Evolutionary conservation across 768 basidiomycete species (phyloP), one percentile per base, ranked within the genome.

Genomic region (Coprinopsis cinerea): DNA sequence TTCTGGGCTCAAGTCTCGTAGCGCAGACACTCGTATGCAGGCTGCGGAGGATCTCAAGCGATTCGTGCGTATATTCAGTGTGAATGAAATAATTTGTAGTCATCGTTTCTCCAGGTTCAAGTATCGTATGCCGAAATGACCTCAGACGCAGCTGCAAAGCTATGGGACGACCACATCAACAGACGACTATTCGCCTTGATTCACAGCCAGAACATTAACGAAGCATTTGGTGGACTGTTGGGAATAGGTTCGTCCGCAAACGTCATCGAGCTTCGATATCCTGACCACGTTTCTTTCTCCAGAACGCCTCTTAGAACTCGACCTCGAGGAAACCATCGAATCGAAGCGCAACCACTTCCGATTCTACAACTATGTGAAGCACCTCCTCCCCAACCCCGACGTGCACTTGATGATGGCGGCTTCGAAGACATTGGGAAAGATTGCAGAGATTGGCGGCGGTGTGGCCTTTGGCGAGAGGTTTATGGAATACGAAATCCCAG

Each of bases 361-460:
- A 44, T 85, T 94, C 64, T 91, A 86, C 71, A 90, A 91, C 67
- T 94, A 96, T 68, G 85, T 96, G 66, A 91, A 92, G 62, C 82
- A 88, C 35, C 78, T 95, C n/a, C 76, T 96, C 17, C 92, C 92
- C 3, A 90, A 90, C 61, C 78, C 83, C 46, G 95, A 97, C 64
- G 81, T 92, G 59, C 87, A 88, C 64, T 83, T 99, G 61, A 97
- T 97, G 93, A 77, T 93, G 28, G 81, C 87, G 7, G 92, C 92
- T 1, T 92, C 93, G n/a, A 89, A 92, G 64, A 92, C 90, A 0
- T 77, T 93, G 24, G 92, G 92, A 0, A 78, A 83, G 59, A 94
- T 95, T 60, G 88, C 88, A 26, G 78, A 84, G 51, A 83, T 90
- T 23, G 89, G 89, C 18, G 90, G 89, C 18, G 90, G 89, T 2